A percentile compares a stretch with the other conserved stretches of the same genome.
phyloP scores from a whole-genome alignment of 2,329 filamentous ascomycete species.

The Niveomyces coronatus region DNA sequence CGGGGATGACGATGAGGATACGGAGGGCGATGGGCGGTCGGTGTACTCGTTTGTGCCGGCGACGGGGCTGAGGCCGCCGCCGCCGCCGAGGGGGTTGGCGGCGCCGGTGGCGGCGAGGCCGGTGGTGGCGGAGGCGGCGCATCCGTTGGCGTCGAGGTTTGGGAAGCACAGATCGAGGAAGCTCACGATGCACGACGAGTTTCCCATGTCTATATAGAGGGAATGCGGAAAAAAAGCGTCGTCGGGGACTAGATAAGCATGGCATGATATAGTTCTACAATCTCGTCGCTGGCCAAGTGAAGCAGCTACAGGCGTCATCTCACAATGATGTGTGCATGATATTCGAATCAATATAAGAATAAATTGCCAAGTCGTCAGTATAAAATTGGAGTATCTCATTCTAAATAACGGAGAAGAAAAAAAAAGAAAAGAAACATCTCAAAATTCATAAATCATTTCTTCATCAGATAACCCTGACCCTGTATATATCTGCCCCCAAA shows the following conservation, averaged over 20 bases:
- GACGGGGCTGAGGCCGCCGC: slow-evolving; percentile 1
- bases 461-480: slow-evolving; percentile 10
- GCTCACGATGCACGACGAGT: background rate
- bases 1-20: slow-evolving; percentile 1
- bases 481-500: slow-evolving; percentile 10
- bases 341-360: background rate
- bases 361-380: background rate
- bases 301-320: background rate
- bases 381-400: too few species aligned
- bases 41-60: background rate
- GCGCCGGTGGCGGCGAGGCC: background rate
- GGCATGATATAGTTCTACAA: too few species aligned
- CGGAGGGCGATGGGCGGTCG: background rate
- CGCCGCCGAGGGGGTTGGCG: background rate
- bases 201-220: background rate
- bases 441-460: slow-evolving; percentile 10
- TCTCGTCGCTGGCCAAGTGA: too few species aligned
- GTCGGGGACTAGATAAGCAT: slow-evolving; percentile 1
- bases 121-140: background rate
- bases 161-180: background rate
- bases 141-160: slow-evolving; percentile 1
- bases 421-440: slow-evolving; percentile 3
- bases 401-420: background rate
- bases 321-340: background rate
- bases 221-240: background rate